Evolutionary conservation across 345 rosid species (phyloP).

Genomic region (Dimocarpus longan): DNA sequence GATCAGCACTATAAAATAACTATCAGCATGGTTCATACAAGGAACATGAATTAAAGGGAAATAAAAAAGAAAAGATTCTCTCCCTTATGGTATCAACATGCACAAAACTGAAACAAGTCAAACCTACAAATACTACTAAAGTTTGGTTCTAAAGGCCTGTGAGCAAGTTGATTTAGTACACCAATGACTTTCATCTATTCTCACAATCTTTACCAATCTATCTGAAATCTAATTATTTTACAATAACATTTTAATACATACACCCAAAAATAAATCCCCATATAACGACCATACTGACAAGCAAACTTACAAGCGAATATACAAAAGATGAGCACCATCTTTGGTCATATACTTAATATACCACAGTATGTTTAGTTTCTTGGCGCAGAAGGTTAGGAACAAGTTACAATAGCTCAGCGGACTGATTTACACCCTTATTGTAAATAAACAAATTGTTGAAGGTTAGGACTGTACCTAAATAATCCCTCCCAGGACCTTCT

Average conservation of each 20-base stretch:
- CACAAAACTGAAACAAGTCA: background rate
- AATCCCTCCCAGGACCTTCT: background rate
- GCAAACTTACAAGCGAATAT: background rate
- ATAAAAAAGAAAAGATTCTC: background rate
- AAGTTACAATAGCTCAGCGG: background rate
- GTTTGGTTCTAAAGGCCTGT: too few species aligned
- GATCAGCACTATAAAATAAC: too few species aligned
- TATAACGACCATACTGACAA: background rate
- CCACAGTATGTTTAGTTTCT: background rate
- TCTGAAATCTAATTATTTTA: background rate
- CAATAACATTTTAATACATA: background rate
- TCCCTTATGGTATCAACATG: background rate
- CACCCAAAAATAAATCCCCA: constrained; percentile 3
- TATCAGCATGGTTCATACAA: background rate
- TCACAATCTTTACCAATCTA: background rate
- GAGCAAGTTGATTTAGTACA: background rate
- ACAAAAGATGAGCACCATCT: background rate
- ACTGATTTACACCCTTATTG: background rate
- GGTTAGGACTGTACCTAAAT: background rate
- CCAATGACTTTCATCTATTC: background rate
- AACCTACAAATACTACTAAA: background rate
- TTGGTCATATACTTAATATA: background rate
- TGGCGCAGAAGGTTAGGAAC: background rate
- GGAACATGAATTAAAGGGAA: background rate
- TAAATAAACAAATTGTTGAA: background rate